Base-by-base conservation (phyloP, 306 rosid species). In the Vigna angularis region DNA sequence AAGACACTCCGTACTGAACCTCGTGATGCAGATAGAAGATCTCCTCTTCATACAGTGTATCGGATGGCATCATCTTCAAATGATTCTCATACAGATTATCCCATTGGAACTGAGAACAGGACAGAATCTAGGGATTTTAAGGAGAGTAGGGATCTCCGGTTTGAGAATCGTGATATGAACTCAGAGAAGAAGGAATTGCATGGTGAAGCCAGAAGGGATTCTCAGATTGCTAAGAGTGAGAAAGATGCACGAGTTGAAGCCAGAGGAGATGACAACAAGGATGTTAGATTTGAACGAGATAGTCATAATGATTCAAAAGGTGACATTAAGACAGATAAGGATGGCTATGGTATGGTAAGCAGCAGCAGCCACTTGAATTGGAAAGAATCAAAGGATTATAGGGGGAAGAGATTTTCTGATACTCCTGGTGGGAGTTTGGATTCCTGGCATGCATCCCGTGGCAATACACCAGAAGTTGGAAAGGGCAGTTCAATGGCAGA, bases 301-400 rank as follows among this genome's bases (percentile, higher is more conserved):
- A 71, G 79, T 79, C 87, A 70, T 63, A 87, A 79, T 79, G 97
- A 91, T 77, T 71, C 82, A 9, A 90, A 87, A 87, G 87, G 80
- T 78, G 97, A 89, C 17, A 38, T 47, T 55, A 93, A 87, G 79
- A 75, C 69, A 9, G 98, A 90, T 32, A 90, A 88, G 82, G 93
- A 88, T 79, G 83, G 81, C 62, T 85, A 72, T 85, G 88, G 81
- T 67, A 77, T 75, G 36, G 79, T 84, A 59, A 74, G 83, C 64
- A 57, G 24, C 58, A 9, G 61, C 14, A 20, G 85, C 76, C 94
- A 86, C 88, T 66, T 85, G 83, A 90, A 79, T 76, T 87, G 96
- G 97, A 94, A 91, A 80, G 98, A 93, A 65, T 85, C 91, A 48
- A 91, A 89, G 86, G 97, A 91, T 2, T 84, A 86, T 56, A 86